Conservation (phyloP, 1,284 basidiomycete species). For the Melampsora larici-populina region DNA sequence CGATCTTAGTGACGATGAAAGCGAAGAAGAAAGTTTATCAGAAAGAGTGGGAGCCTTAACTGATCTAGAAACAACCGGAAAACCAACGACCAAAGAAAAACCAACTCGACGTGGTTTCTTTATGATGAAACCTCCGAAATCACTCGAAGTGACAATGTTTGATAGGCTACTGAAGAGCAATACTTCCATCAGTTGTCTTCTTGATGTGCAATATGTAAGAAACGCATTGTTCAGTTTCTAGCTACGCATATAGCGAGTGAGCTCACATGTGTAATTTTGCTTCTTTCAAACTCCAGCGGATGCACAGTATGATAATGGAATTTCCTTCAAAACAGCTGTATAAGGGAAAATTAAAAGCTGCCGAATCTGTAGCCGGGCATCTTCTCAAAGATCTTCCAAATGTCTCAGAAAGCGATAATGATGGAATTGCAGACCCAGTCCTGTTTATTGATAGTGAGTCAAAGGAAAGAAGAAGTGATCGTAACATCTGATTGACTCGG, state of each 20-base stretch:
- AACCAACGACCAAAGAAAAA: neutral
- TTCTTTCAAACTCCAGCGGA: constrained; percentile 56
- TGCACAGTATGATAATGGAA: constrained; percentile 78
- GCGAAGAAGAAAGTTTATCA: neutral
- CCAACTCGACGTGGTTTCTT: neutral
- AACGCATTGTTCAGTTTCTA: neutral
- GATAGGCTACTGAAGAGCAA: constrained; percentile 25
- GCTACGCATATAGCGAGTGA: neutral
- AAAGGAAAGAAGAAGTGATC: constrained; percentile 48
- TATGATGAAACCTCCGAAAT: constrained; percentile 22
- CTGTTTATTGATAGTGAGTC: constrained; percentile 77
- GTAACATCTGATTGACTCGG: constrained; percentile 15
- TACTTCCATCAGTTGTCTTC: constrained; percentile 30
- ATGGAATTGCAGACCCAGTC: constrained; percentile 70
- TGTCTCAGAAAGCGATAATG: constrained; percentile 61
- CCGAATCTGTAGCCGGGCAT: constrained; percentile 67
- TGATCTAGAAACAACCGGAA: neutral
- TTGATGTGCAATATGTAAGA: constrained; percentile 38
- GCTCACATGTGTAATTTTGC: neutral
- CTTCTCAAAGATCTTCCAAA: constrained; percentile 69
- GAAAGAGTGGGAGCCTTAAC: neutral
- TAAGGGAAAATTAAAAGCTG: constrained; percentile 67
- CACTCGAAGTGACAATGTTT: constrained; percentile 40
- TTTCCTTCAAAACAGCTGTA: constrained; percentile 86
- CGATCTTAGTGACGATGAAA: neutral